These are phyloP conservation scores for Hyphopichia khmerensis DNA, from an alignment of 1,139 yeast genomes.

Conservation along the genomic window DNA sequence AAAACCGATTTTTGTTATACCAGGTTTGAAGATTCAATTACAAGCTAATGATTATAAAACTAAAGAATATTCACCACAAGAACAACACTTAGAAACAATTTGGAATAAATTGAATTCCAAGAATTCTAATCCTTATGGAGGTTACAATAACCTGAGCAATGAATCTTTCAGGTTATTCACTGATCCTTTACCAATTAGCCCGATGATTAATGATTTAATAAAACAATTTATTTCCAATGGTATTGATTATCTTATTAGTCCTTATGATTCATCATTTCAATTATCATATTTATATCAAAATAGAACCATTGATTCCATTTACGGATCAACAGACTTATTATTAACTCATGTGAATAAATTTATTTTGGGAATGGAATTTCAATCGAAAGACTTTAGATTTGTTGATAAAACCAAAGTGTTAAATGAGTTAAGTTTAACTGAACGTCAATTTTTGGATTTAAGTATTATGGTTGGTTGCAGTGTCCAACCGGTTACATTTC, in stretches of 20 bases:
- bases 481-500: conserved; percentile 66
- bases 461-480: conserved; percentile 78
- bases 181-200: conserved; percentile 47
- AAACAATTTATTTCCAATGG: conserved; percentile 54
- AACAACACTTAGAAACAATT: conserved; percentile 44
- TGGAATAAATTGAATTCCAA: conserved; percentile 43
- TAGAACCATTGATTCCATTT: conserved; percentile 67
- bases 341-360: conserved; percentile 67
- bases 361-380: conserved; percentile 70
- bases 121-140: conserved; percentile 22
- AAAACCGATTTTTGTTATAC: conserved; percentile 74
- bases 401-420: conserved; percentile 61
- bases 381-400: conserved; percentile 61
- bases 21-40: conserved; percentile 50
- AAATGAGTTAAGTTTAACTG: conserved; percentile 56
- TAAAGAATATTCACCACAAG: conserved; percentile 44
- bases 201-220: conserved; percentile 57
- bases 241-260: conserved; percentile 74
- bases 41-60: conserved; percentile 29
- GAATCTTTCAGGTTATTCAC: conserved; percentile 48
- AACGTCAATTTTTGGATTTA: conserved; percentile 71
- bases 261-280: conserved; percentile 82
- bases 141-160: conserved; percentile 25
- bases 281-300: conserved; percentile 65
- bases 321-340: conserved; percentile 80